Conservation (phyloP, 78 protist species). For the slime mould (Dictyostelium discoideum) region DNA sequence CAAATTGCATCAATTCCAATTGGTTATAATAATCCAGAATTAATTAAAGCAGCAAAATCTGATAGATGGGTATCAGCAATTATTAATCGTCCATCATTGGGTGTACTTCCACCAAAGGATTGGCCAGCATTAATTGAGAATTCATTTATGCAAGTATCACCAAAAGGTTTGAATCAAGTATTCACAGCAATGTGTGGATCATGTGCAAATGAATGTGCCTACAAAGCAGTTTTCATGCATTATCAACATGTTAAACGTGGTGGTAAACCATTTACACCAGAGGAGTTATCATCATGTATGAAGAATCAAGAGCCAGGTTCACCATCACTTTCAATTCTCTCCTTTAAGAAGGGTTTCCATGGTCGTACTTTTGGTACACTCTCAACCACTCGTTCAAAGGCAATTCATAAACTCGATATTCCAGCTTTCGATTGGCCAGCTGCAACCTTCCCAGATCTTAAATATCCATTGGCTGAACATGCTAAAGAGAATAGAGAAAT, state of each 20-base stretch:
- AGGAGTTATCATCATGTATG: slow-evolving; percentile 87
- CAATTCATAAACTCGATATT: slow-evolving; percentile 89
- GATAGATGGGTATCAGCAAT: slow-evolving; percentile 81
- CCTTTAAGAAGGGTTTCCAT: slow-evolving; percentile 86
- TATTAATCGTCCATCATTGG: slow-evolving; percentile 89
- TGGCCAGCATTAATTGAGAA: slow-evolving; percentile 82
- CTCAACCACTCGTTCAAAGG: slow-evolving; percentile 87
- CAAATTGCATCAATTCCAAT: slow-evolving; percentile 88
- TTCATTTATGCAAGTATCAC: slow-evolving; percentile 87
- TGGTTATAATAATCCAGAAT: slow-evolving; percentile 85
- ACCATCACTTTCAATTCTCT: slow-evolving; percentile 85
- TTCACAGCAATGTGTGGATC: slow-evolving; percentile 86
- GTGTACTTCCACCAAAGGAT: slow-evolving; percentile 81
- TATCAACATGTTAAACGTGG: slow-evolving; percentile 73
- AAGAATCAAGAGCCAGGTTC: slow-evolving; percentile 85
- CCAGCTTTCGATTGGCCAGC: slow-evolving; percentile 92
- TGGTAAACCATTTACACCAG: slow-evolving; percentile 59
- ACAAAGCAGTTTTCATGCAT: slow-evolving; percentile 86
- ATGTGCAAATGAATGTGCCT: slow-evolving; percentile 88
- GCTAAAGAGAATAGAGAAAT: slow-evolving; percentile 75
- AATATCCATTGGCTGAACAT: slow-evolving; percentile 84
- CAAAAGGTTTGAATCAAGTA: slow-evolving; percentile 82
- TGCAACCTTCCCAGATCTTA: slow-evolving; percentile 87
- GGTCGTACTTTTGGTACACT: slow-evolving; percentile 89
- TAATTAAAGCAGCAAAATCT: slow-evolving; percentile 85